Evolutionary conservation across 108 stramenopile genomes (phyloP).

Genomic region (Cyclotella atomus): DNA sequence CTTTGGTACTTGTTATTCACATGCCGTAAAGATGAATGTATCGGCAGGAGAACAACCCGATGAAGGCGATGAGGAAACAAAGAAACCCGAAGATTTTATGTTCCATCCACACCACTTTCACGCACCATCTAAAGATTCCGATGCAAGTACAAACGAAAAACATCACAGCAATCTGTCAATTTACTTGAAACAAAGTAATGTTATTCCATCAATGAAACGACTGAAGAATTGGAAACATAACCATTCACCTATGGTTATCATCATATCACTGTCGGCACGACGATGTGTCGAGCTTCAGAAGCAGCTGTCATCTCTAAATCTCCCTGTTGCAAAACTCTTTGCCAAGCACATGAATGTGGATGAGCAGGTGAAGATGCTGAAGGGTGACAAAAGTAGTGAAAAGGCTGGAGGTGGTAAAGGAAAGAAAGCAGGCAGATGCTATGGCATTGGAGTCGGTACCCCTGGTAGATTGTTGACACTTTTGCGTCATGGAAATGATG

Average conservation of each 20-base stretch:
- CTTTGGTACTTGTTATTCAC: slow-evolving; percentile 44
- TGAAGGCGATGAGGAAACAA: background rate
- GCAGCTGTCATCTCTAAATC: slow-evolving; percentile 62
- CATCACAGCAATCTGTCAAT: background rate
- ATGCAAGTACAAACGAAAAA: slow-evolving; percentile 13
- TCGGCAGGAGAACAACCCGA: background rate
- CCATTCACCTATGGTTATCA: slow-evolving; percentile 65
- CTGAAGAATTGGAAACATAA: slow-evolving; percentile 70
- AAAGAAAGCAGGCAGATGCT: slow-evolving; percentile 32
- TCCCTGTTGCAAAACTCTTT: slow-evolving; percentile 81
- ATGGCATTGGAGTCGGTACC: slow-evolving; percentile 79
- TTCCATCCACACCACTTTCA: slow-evolving; percentile 31
- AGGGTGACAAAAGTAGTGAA: slow-evolving; percentile 5
- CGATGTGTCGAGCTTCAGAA: slow-evolving; percentile 78
- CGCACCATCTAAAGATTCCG: background rate
- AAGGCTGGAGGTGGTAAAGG: slow-evolving; percentile 20
- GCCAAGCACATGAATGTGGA: slow-evolving; percentile 79
- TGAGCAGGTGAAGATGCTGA: slow-evolving; percentile 61
- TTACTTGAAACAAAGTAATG: slow-evolving; percentile 17
- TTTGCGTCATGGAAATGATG: slow-evolving; percentile 25
- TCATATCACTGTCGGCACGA: slow-evolving; percentile 80
- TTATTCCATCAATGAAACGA: slow-evolving; percentile 58
- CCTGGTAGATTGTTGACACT: slow-evolving; percentile 75
- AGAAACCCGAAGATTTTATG: slow-evolving; percentile 3
- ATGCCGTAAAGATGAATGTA: slow-evolving; percentile 29